Conservation (phyloP, 2,329 filamentous ascomycete species). For the Diplodia corticola region DNA sequence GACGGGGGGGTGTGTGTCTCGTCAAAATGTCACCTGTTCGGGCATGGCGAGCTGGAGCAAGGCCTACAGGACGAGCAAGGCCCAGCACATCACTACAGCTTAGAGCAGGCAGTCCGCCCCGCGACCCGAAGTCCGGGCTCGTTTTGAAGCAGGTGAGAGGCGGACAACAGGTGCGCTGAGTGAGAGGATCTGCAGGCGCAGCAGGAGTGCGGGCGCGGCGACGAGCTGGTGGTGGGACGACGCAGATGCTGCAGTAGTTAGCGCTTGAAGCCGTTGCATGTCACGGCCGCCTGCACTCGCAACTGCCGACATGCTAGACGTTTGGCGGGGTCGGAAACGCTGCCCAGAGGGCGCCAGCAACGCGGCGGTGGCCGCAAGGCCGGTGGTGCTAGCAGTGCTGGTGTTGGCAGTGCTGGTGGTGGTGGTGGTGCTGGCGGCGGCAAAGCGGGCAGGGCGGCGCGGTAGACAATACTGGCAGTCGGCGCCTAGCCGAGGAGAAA, state of each 20-base stretch:
- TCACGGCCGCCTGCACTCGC: not conserved
- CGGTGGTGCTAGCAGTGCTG: too few relatives aligned
- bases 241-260: conserved; percentile 1
- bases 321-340: not conserved
- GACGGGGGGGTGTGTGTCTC: not conserved
- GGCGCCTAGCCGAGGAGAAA: not conserved
- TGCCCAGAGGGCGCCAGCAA: too few relatives aligned
- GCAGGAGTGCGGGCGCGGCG: not conserved
- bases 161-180: not conserved
- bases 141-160: not conserved
- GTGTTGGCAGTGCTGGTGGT: not conserved
- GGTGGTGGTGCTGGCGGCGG: not conserved
- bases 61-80: not conserved
- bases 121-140: conserved; percentile 13
- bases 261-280: conserved; percentile 6
- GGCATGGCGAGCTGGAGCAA: not conserved
- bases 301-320: not conserved
- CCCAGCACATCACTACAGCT: conserved; percentile 8
- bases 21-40: conserved; percentile 11
- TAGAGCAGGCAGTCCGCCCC: conserved; percentile 15
- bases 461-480: not conserved
- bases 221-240: not conserved
- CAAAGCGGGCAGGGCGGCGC: not conserved
- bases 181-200: conserved; percentile 7
- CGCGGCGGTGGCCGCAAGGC: not conserved